These are phyloP conservation scores for Penicillium maclennaniae DNA, from an alignment of 495 filamentous ascomycete species.

Conservation along the genomic window DNA sequence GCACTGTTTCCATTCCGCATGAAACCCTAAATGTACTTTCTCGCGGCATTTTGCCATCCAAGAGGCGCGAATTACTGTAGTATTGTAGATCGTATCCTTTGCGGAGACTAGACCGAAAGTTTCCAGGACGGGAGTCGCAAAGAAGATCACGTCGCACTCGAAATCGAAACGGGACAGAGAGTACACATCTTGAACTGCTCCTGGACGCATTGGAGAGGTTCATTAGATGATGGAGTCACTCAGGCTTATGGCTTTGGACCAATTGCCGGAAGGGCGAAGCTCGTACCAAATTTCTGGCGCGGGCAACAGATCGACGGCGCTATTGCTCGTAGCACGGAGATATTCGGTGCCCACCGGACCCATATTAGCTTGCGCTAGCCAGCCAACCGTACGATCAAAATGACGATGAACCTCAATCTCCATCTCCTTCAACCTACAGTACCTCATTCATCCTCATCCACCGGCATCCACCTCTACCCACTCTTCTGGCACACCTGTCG, in stretches of 20 bases:
- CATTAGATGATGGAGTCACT: background rate
- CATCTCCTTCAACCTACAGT: background rate
- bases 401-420: background rate
- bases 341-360: slow-evolving; percentile 7
- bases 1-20: background rate
- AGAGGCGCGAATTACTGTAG: background rate
- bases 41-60: background rate
- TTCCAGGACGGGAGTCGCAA: background rate
- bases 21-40: background rate
- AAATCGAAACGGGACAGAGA: background rate
- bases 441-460: background rate
- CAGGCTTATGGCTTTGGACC: background rate
- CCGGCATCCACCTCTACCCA: background rate
- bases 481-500: slow-evolving; percentile 9
- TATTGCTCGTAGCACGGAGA: slow-evolving; percentile 5
- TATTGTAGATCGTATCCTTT: background rate
- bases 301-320: slow-evolving; percentile 7
- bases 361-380: slow-evolving; percentile 16
- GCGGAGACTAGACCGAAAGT: background rate
- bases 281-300: background rate
- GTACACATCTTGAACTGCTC: background rate
- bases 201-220: background rate
- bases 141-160: background rate
- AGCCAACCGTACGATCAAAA: slow-evolving; percentile 5
- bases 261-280: background rate